phyloP scores from a whole-genome alignment of 2,329 filamentous ascomycete genomes.

The Talaromyces sp. region DNA sequence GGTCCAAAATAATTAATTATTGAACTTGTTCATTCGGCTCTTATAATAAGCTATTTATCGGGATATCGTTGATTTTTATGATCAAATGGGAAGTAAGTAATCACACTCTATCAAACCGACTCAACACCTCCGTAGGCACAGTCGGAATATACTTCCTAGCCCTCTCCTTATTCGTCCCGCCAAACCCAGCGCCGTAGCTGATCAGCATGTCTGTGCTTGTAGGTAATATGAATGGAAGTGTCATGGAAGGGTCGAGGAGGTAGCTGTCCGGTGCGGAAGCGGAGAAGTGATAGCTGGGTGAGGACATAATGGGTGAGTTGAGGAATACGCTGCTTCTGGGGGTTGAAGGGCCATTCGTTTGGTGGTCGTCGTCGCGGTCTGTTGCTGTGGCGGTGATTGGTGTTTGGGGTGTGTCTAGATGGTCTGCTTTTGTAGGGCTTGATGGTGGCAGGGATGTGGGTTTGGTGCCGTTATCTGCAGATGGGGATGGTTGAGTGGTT shows the following conservation, averaged over 20 bases:
- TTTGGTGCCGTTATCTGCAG: not conserved
- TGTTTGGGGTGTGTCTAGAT: not conserved
- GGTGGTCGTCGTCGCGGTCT: not conserved
- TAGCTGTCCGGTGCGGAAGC: conserved; percentile 40
- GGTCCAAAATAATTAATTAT: not conserved
- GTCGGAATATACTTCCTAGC: conserved; percentile 95
- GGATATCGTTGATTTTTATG: not conserved
- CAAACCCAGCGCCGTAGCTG: conserved; percentile 90
- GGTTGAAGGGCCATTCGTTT: conserved; percentile 10
- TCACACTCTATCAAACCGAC: conserved; percentile 68
- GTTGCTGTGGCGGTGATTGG: not conserved
- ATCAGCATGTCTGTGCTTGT: conserved; percentile 97
- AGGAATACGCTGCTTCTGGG: conserved; percentile 17
- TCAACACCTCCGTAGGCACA: conserved; percentile 87
- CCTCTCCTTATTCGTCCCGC: conserved; percentile 84
- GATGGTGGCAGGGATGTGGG: not conserved
- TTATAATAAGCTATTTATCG: not conserved
- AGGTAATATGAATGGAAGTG: conserved; percentile 91
- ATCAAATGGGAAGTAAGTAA: not conserved
- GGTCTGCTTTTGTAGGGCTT: conserved; percentile 23
- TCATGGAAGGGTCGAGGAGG: conserved; percentile 82
- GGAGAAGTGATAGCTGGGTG: conserved; percentile 6
- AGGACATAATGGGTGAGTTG: conserved; percentile 16
- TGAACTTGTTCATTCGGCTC: not conserved
- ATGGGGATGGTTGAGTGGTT: not conserved